Evolutionary conservation across 73 alveolate genomes (phyloP).

Genomic region (Symbiodinium pilosum): DNA sequence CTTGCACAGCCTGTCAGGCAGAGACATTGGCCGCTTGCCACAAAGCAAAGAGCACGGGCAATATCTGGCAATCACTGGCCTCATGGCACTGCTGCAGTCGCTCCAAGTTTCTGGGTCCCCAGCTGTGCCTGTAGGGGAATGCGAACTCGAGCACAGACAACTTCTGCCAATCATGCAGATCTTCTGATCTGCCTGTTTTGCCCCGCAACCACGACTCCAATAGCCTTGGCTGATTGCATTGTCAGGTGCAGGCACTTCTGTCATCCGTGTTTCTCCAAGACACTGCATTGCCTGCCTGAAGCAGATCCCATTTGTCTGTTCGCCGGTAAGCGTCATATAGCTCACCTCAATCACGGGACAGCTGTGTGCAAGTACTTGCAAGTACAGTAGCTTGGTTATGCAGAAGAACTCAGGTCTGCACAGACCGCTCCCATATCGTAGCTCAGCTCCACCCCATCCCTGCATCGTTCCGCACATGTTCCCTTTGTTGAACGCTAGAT

Average conservation of each 20-base stretch:
- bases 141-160: background rate
- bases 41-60: too few species aligned
- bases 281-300: constrained; percentile 25
- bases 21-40: too few species aligned
- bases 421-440: constrained; percentile 42
- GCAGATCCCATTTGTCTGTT: constrained; percentile 49
- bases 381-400: too few species aligned
- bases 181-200: constrained; percentile 25
- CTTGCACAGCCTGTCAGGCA: constrained; percentile 33
- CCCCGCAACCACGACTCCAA: constrained; percentile 69
- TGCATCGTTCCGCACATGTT: background rate
- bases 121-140: constrained; percentile 24
- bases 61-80: background rate
- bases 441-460: constrained; percentile 89
- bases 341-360: background rate
- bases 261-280: too few species aligned
- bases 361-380: too few species aligned
- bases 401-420: background rate
- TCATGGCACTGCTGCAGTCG: constrained; percentile 27
- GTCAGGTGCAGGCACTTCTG: too few species aligned
- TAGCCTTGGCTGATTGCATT: background rate
- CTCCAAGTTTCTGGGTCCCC: constrained; percentile 46
- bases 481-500: background rate
- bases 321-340: constrained; percentile 42
- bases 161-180: background rate